phyloP scores from a whole-genome alignment of 345 rosid species.

The Euphorbia tirucalli region DNA sequence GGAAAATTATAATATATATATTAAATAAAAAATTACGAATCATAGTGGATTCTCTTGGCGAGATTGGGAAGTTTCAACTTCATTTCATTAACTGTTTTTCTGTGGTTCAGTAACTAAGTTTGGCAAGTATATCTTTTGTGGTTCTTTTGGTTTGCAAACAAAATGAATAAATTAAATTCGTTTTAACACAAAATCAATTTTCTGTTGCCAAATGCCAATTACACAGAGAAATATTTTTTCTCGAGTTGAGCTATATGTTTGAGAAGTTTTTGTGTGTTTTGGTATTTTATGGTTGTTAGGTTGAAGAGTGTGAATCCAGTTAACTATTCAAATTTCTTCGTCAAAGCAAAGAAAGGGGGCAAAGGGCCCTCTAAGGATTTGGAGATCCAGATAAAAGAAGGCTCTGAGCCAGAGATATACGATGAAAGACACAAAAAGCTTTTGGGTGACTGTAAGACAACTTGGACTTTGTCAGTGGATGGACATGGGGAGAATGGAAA shows the following conservation, averaged over 20 bases:
- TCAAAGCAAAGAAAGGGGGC: conserved; percentile 7
- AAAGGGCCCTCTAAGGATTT: neutral
- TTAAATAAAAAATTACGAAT: too few species aligned
- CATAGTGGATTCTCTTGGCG: too few species aligned
- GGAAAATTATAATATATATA: too few species aligned
- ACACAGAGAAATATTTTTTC: too few species aligned
- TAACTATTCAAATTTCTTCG: conserved; percentile 13
- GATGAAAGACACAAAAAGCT: conserved; percentile 29
- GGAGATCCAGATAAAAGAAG: conserved; percentile 23
- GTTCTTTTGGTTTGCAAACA: neutral
- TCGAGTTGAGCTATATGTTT: too few species aligned
- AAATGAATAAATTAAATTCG: neutral
- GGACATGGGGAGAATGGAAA: conserved; percentile 28
- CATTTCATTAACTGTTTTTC: too few species aligned
- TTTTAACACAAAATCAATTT: too few species aligned
- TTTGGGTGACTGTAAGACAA: conserved; percentile 24
- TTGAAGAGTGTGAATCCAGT: conserved; percentile 26
- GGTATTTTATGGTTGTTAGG: conserved; percentile 14
- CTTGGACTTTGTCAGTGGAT: conserved; percentile 25
- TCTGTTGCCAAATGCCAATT: neutral
- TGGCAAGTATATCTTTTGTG: too few species aligned
- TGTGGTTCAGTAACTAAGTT: too few species aligned
- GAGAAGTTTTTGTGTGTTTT: neutral
- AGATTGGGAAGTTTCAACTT: too few species aligned
- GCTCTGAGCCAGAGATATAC: conserved; percentile 33